Evolutionary conservation across 2,329 filamentous ascomycete species (phyloP), one percentile per base, ranked within the genome.

Genomic region (Curvularia spicifera): DNA sequence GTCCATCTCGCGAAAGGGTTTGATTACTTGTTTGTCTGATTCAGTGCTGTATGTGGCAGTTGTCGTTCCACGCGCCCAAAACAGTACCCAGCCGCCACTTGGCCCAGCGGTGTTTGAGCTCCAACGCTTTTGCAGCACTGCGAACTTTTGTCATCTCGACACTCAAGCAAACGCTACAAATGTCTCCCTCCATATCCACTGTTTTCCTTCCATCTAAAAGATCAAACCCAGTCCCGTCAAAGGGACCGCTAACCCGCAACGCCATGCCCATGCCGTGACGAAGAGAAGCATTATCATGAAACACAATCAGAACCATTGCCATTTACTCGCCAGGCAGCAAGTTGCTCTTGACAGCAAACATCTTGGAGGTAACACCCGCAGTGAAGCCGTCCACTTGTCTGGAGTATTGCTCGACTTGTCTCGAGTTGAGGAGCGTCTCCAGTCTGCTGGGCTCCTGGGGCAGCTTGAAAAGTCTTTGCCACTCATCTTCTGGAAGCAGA

Each of bases 331-430:
- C 83, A 18, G 87, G 87, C 64, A 89, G 72, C 58, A 89, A 74
- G 72, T 87, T 88, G 63, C 85, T 86, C 78, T 93, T 89, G 61
- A 97, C 91, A 39, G 93, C 93, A 78, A 99, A 99, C 94, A 99
- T 97, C 88, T 99, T 99, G 66, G 91, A 89, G 63, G 87, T 96
- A 69, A 96, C 90, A 65, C 88, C 89, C 55, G 95, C 93, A 47
- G 94, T 94, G 79, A 98, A 98, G 39, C 92, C 92, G 79, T 99
- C 95, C 57, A 98, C 91, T 83, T 98, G 95, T 82, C 93, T 90
- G 74, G 93, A 91, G 82, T 98, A 99, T 82, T 98, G 94, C 82
- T 98, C 93, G 54, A 97, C 93, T 82, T 99, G 95, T 80, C 93
- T 87, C 63, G 91, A 93, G 78, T 97, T 96, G 75, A 99, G 84